Conservation (phyloP, 2,329 filamentous ascomycete genomes). For the Sporothrix brunneoviolacea region DNA sequence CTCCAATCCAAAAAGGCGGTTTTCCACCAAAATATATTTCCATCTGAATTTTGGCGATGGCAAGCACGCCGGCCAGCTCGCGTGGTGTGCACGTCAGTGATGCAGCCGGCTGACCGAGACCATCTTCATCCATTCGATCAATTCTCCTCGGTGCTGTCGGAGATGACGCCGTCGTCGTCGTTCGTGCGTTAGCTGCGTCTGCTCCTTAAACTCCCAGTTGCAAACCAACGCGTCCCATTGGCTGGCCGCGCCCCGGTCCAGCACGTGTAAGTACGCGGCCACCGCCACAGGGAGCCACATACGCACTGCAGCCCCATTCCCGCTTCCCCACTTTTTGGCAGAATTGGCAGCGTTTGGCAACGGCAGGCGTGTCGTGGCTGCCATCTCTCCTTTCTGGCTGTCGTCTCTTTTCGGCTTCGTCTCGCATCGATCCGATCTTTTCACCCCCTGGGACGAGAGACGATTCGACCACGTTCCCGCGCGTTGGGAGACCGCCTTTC, state of each 20-base stretch:
- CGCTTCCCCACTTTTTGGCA: conserved; percentile 7
- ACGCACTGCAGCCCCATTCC: background rate
- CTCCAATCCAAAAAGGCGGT: background rate
- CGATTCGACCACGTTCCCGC: background rate
- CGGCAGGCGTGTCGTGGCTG: conserved; percentile 11
- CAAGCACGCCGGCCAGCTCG: no score
- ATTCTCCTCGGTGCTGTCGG: no score
- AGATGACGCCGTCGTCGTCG: no score
- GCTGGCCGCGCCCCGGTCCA: background rate
- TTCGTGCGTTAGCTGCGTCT: background rate
- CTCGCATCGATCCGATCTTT: background rate
- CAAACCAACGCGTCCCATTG: conserved; percentile 14
- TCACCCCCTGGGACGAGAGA: conserved; percentile 4
- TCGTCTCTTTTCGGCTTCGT: conserved; percentile 4
- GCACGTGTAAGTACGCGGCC: conserved; percentile 9
- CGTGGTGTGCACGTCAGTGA: no score
- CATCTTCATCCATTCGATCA: no score
- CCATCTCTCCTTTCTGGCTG: conserved; percentile 10
- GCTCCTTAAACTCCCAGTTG: background rate
- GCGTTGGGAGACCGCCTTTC: conserved; percentile 1
- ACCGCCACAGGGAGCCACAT: no score
- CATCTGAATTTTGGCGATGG: no score
- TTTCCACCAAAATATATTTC: no score
- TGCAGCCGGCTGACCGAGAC: no score
- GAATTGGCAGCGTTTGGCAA: background rate